Conservation (phyloP, 2,329 filamentous ascomycete species). For the Alternaria tenuissima region DNA sequence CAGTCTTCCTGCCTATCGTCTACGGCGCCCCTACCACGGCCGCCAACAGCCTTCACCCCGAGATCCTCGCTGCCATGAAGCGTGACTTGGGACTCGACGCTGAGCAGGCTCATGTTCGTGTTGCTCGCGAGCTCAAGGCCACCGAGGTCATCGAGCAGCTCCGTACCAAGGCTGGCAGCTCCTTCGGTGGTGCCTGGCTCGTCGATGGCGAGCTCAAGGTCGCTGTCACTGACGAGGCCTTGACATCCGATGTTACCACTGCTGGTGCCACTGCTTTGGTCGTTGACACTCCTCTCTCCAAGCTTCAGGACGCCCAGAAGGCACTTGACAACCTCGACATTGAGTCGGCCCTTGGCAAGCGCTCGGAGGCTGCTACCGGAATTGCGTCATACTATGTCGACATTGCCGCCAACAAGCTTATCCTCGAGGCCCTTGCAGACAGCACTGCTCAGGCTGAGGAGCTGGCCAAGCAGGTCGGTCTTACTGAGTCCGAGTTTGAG, state of each 20-base stretch:
- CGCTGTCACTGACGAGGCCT: constrained; percentile 50
- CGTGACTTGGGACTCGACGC: constrained; percentile 54
- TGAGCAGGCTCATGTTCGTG: constrained; percentile 51
- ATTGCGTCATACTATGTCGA: constrained; percentile 54
- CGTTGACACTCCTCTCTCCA: constrained; percentile 48
- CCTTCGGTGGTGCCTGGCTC: constrained; percentile 54
- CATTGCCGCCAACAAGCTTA: constrained; percentile 53
- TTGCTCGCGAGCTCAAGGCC: constrained; percentile 50
- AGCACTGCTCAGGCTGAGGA: constrained; percentile 48
- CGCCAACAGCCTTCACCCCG: constrained; percentile 50
- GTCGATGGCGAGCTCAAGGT: constrained; percentile 51
- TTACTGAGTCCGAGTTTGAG: constrained; percentile 50
- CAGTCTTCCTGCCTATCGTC: constrained; percentile 52
- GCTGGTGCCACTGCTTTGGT: constrained; percentile 49
- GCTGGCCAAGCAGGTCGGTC: constrained; percentile 51
- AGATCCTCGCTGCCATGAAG: constrained; percentile 56
- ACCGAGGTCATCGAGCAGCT: constrained; percentile 51
- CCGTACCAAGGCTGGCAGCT: constrained; percentile 40
- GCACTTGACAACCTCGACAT: constrained; percentile 52
- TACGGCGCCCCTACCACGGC: constrained; percentile 52
- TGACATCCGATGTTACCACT: constrained; percentile 47
- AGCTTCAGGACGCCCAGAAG: constrained; percentile 49
- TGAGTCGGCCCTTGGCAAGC: constrained; percentile 29
- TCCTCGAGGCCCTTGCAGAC: constrained; percentile 50
- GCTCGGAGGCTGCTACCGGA: constrained; percentile 33